Percentiles rank a stretch among this genome's conserved stretches.
phyloP scores from a whole-genome alignment of 306 rosid genomes.

The Macrotyloma uniflorum region DNA sequence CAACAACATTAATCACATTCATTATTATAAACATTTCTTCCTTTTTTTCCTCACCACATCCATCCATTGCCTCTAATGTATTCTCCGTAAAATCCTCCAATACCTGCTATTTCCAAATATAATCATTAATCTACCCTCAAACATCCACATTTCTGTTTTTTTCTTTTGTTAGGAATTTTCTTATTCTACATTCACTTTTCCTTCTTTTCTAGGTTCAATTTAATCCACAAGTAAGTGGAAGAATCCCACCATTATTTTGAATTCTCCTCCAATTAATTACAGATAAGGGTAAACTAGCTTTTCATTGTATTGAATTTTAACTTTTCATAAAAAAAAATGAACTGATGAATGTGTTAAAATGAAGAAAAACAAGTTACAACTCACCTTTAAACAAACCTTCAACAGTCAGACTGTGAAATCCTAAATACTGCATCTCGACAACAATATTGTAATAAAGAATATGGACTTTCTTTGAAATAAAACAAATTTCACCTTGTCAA shows the following conservation, averaged over 20 bases:
- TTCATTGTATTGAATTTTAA: too few relatives aligned
- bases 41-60: conserved; percentile 39
- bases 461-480: conserved; percentile 29
- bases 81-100: not conserved
- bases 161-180: not conserved
- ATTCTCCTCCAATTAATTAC: too few relatives aligned
- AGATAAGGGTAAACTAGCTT: too few relatives aligned
- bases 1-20: conserved; percentile 29
- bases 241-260: not conserved
- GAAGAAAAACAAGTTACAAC: conserved; percentile 52
- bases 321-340: too few relatives aligned
- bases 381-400: conserved; percentile 51
- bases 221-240: not conserved
- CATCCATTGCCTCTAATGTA: conserved; percentile 41
- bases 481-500: conserved; percentile 38
- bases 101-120: conserved; percentile 17
- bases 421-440: conserved; percentile 45
- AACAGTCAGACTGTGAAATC: conserved; percentile 55
- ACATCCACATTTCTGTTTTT: not conserved
- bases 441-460: conserved; percentile 46
- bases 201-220: not conserved
- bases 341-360: conserved; percentile 39
- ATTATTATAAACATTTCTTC: not conserved
- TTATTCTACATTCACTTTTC: not conserved
- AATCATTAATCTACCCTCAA: conserved; percentile 16